Percentiles rank a stretch among this genome's conserved stretches.
Evolutionary conservation across 2,329 filamentous ascomycete genomes (phyloP).

Genomic region (Nannizzia gypsea): DNA sequence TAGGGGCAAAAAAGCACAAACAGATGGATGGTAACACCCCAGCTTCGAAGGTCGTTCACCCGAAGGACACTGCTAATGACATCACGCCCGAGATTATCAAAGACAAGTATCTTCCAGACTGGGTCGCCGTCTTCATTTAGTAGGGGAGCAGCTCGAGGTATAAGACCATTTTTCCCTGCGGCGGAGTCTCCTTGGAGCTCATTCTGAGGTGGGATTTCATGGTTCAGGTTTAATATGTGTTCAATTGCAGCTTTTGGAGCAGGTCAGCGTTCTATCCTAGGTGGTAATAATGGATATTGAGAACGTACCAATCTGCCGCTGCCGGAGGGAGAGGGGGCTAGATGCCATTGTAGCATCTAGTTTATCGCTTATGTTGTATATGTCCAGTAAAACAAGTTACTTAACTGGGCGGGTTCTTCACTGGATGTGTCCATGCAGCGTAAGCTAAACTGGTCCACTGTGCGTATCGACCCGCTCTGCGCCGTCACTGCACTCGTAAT

Average conservation of each 20-base stretch:
- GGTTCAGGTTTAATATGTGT: slow-evolving; percentile 90
- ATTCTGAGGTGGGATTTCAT: slow-evolving; percentile 46
- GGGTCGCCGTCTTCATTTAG: slow-evolving; percentile 79
- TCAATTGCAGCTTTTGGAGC: slow-evolving; percentile 64
- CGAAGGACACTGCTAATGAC: slow-evolving; percentile 92
- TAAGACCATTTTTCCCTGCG: slow-evolving; percentile 45
- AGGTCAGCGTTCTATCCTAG: neutral
- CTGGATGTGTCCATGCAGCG: neutral
- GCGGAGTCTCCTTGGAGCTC: slow-evolving; percentile 38
- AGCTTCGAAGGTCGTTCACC: slow-evolving; percentile 81
- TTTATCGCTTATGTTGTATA: neutral
- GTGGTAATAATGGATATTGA: slow-evolving; percentile 5
- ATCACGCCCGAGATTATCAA: slow-evolving; percentile 83
- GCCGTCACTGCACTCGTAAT: too few relatives aligned
- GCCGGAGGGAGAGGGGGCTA: slow-evolving; percentile 49
- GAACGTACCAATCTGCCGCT: slow-evolving; percentile 57
- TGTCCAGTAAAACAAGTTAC: neutral
- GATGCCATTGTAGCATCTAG: slow-evolving; percentile 39
- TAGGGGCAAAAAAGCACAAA: slow-evolving; percentile 33
- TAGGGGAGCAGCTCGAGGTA: slow-evolving; percentile 62
- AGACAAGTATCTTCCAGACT: slow-evolving; percentile 95
- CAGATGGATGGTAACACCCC: slow-evolving; percentile 97
- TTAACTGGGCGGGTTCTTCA: neutral
- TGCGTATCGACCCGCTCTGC: neutral
- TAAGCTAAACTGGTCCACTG: neutral